These are phyloP conservation scores for Conidiobolus incongruus DNA, from an alignment of 371 early-diverging fungal species.

Conservation along the genomic window DNA sequence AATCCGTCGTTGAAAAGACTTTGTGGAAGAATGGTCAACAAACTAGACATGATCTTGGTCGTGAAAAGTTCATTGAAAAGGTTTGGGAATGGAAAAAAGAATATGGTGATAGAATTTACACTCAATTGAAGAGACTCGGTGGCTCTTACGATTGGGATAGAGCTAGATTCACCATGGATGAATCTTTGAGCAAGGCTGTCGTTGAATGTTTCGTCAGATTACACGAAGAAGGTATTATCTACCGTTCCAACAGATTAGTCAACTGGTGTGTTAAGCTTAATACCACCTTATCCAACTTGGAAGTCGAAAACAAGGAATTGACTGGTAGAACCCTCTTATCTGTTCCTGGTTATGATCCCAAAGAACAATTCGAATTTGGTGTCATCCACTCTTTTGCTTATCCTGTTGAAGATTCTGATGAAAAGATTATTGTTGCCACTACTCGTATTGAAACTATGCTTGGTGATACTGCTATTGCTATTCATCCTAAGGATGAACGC, in stretches of 20 bases:
- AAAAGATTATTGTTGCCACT: conserved; percentile 89
- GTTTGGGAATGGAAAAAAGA: conserved; percentile 95
- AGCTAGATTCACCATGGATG: conserved; percentile 92
- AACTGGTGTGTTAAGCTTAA: conserved; percentile 98
- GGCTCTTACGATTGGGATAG: conserved; percentile 90
- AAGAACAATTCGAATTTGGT: conserved; percentile 95
- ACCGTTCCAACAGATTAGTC: conserved; percentile 91
- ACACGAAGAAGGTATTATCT: conserved; percentile 93
- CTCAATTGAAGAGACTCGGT: conserved; percentile 87
- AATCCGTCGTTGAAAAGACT: conserved; percentile 95
- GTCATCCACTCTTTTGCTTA: conserved; percentile 88
- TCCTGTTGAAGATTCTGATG: conserved; percentile 57
- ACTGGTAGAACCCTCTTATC: conserved; percentile 59
- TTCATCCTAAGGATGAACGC: conserved; percentile 68
- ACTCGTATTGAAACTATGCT: conserved; percentile 99
- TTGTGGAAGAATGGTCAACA: conserved; percentile 56
- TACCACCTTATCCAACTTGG: conserved; percentile 95
- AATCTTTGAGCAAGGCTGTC: conserved; percentile 63
- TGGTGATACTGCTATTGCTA: conserved; percentile 95
- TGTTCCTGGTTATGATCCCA: conserved; percentile 77
- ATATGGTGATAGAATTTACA: conserved; percentile 59
- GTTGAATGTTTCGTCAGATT: conserved; percentile 88
- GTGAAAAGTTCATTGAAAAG: conserved; percentile 74
- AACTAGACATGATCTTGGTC: conserved; percentile 87
- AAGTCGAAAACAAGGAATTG: conserved; percentile 86